Percentiles rank a stretch among this genome's conserved stretches.
These are phyloP conservation scores for Rhytidiadelphus loreus DNA, from an alignment of 225 moss, liverwort and hornwort genomes.

Conservation along the genomic window DNA sequence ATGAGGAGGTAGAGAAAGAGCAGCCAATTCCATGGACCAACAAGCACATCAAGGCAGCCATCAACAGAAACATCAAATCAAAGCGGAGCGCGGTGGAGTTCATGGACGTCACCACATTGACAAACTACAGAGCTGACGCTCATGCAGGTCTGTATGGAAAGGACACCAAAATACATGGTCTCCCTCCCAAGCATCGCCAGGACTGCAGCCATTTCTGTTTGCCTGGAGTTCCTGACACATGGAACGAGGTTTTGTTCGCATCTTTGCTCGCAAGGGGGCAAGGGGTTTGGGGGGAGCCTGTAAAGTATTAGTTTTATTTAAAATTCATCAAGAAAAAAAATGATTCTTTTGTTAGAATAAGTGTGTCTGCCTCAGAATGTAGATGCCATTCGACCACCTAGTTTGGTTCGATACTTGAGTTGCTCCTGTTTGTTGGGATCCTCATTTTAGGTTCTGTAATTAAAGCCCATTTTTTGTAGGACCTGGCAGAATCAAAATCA, in stretches of 20 bases:
- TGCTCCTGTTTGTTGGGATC: background rate
- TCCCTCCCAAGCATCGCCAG: slow-evolving; percentile 12
- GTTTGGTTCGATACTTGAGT: background rate
- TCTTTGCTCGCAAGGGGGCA: slow-evolving; percentile 22
- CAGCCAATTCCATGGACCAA: slow-evolving; percentile 29
- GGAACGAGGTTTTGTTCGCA: slow-evolving; percentile 43
- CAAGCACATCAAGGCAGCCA: slow-evolving; percentile 19
- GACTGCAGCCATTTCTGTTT: slow-evolving; percentile 55
- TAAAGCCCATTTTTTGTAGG: background rate
- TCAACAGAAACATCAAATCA: background rate
- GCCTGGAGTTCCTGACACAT: slow-evolving; percentile 43
- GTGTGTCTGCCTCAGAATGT: background rate
- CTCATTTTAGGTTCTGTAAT: background rate
- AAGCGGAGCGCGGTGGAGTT: slow-evolving; percentile 9
- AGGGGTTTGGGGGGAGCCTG: slow-evolving; percentile 24
- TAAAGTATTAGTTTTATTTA: background rate
- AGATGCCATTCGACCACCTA: background rate
- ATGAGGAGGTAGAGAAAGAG: slow-evolving; percentile 10
- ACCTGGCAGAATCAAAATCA: background rate
- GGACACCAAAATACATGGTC: slow-evolving; percentile 8
- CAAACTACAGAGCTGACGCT: slow-evolving; percentile 25
- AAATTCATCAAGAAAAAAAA: background rate
- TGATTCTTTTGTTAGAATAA: background rate
- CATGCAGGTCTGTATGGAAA: slow-evolving; percentile 21
- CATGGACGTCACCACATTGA: slow-evolving; percentile 29